Base-by-base conservation (phyloP, 176 grass and related monocot species). In the Panicum miliaceum region DNA sequence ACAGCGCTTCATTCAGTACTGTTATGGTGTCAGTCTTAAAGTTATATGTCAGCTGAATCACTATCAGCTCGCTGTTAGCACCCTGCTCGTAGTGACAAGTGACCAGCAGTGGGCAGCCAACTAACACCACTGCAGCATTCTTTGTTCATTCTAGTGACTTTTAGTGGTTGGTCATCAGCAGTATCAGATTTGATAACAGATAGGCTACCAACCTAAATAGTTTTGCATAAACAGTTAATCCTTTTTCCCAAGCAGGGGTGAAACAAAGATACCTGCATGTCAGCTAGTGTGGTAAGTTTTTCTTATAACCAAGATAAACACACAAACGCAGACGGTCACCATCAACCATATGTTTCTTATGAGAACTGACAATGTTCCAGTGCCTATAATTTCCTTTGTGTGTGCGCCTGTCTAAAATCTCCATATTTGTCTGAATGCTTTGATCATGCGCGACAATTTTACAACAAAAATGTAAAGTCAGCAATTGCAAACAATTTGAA, bases 171-270 rank as follows among this genome's bases (percentile, higher is more conserved):
- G 9, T 36, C 72, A 75, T n/a, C 32, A 22, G 48, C 9, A 13
- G 29, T 29, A 56, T 37, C 26, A 37, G 72, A 75, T 35, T 9
- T 73, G 23, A 73, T 19, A 32, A 32, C 25, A 22, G 50, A 57
- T n/a, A n/a, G 72, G 32, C 32, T 14, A 75, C 73, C 73, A 23
- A 56, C 73, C 72, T 34, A 26, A 73, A 73, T 8, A 69, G 11
- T 68, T 68, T 41, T 68, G 20, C 36, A 22, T 41, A 12, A 12
- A 27, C 25, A 27, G 59, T 62, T 32, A 29, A 37, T 10, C 16
- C 35, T 9, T 41, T 41, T 40, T 11, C 18, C 15, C 2, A 10
- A 41, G 20, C 14, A n/a, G 8, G 4, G 9, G 25, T 18, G 11
- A 23, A 68, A 68, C 7, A 42, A 43, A 42, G 27, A 64, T 0